Base-by-base conservation (phyloP, 768 basidiomycete species). In the Leccinum variicolor region DNA sequence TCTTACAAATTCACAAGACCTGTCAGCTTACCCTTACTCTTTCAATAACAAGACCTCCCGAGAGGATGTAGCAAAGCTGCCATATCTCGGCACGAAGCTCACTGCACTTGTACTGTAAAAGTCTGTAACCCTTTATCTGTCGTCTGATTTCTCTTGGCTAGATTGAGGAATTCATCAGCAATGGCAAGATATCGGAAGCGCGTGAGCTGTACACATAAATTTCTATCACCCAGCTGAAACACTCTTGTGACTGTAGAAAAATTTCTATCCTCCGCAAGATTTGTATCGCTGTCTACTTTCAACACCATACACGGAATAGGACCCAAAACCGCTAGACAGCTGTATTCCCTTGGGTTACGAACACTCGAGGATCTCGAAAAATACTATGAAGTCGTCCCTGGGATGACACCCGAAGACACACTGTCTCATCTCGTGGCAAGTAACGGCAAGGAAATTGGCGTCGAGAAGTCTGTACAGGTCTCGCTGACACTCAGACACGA, bases 231-330 rank as follows among this genome's bases (percentile, higher is more conserved):
- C 41, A 5, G 4, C 39, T 57, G 15, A 52, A 55, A 45, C 48
- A 34, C 43, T n/a, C 21, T 34, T 39, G 54, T 43, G 36, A 29
- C n/a, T n/a, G 21, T 55, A 88, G 83, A 78, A 68, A 76, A 65
- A 9, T 81, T 81, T 10, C 69, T 72, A 6, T 65, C 67, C 6
- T 84, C 84, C 1, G 60, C 76, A 25, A 83, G 87, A 34, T 90
- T 82, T 67, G 71, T 75, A 52, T 70, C 82, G 0, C 77, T 92
- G 8, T 78, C 79, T 7, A 64, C 74, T 0, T 90, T 94, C 64
- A 74, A 80, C 14, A 76, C 81, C 6, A 72, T 94, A 55, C 84
- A 94, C 54, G 86, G 89, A 9, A 85, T 94, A 33, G 92, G 92
- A 7, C 77, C 90, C 0, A 70, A 74, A n/a, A 89, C 80, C 7